A percentile compares a stretch with the other conserved stretches of the same genome.
These are phyloP conservation scores for Penicillium lividum DNA, from an alignment of 495 filamentous ascomycete species.

Conservation along the genomic window DNA sequence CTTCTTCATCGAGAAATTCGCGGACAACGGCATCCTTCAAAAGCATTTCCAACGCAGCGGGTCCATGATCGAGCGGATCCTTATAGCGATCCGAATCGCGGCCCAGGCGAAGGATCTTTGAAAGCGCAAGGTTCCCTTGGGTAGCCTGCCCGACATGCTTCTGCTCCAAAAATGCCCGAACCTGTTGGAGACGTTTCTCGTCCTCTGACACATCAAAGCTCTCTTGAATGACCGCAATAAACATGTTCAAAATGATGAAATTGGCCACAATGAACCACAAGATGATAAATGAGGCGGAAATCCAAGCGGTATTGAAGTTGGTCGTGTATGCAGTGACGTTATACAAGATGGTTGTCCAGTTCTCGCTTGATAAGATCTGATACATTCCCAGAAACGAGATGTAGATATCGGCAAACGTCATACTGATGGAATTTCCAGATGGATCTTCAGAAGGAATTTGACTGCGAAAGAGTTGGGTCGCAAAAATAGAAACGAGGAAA, in stretches of 20 bases:
- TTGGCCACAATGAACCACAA: constrained; percentile 94
- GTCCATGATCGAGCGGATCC: constrained; percentile 86
- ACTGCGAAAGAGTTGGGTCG: constrained; percentile 88
- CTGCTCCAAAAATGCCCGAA: constrained; percentile 88
- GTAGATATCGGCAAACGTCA: constrained; percentile 87
- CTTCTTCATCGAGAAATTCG: constrained; percentile 84
- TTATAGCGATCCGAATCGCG: constrained; percentile 60
- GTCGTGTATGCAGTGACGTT: constrained; percentile 69
- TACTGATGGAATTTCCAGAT: constrained; percentile 55
- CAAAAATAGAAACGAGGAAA: constrained; percentile 91
- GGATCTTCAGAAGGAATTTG: constrained; percentile 65
- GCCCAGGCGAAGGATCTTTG: constrained; percentile 82
- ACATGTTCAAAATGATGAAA: constrained; percentile 99
- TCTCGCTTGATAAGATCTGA: constrained; percentile 93
- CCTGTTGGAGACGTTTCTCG: constrained; percentile 94
- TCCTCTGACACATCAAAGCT: constrained; percentile 99
- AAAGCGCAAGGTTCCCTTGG: constrained; percentile 76
- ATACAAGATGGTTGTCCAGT: constrained; percentile 91
- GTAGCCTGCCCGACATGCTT: constrained; percentile 74
- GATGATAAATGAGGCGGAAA: constrained; percentile 88
- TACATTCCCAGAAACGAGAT: constrained; percentile 99
- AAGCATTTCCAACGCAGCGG: constrained; percentile 89
- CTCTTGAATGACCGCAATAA: constrained; percentile 99
- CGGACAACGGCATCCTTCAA: constrained; percentile 91
- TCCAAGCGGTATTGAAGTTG: constrained; percentile 74